phyloP scores from a whole-genome alignment of 192 early-diverging fungal genomes.

The Chytriomyces hyalinus region DNA sequence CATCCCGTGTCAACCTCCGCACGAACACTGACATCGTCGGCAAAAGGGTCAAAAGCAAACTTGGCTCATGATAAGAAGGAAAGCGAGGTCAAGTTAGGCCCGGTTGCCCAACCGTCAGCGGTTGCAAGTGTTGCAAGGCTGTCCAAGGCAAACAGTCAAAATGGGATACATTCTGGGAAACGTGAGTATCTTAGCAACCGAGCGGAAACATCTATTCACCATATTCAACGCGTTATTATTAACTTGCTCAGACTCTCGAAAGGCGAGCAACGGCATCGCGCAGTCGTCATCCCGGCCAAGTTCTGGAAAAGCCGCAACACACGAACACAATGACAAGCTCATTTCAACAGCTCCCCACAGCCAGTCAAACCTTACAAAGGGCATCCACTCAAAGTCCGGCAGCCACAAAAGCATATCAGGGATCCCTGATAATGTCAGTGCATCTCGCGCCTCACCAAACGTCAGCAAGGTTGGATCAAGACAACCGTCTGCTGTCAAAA shows the following conservation, averaged over 20 bases:
- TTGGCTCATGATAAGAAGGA: neutral
- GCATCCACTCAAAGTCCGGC: too few species aligned
- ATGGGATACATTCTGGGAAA: too few species aligned
- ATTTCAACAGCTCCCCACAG: constrained; percentile 8
- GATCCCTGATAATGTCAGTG: too few species aligned
- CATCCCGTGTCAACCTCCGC: constrained; percentile 11
- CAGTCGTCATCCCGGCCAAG: too few species aligned
- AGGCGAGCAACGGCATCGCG: neutral
- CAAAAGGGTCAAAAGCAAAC: constrained; percentile 14
- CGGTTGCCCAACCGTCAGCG: neutral
- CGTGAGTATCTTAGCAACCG: too few species aligned
- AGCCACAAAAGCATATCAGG: too few species aligned
- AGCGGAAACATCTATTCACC: too few species aligned
- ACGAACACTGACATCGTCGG: neutral
- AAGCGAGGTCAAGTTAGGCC: neutral
- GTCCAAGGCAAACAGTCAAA: too few species aligned
- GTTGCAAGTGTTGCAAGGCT: too few species aligned
- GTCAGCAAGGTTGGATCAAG: neutral
- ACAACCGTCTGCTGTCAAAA: neutral
- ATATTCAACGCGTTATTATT: too few species aligned
- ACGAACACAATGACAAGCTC: constrained; percentile 2
- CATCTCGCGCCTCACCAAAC: too few species aligned
- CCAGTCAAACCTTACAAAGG: constrained; percentile 14
- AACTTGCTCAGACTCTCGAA: neutral
- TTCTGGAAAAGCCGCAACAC: too few species aligned